Conservation (phyloP, 2,329 filamentous ascomycete genomes). For the Curvularia sp. region DNA sequence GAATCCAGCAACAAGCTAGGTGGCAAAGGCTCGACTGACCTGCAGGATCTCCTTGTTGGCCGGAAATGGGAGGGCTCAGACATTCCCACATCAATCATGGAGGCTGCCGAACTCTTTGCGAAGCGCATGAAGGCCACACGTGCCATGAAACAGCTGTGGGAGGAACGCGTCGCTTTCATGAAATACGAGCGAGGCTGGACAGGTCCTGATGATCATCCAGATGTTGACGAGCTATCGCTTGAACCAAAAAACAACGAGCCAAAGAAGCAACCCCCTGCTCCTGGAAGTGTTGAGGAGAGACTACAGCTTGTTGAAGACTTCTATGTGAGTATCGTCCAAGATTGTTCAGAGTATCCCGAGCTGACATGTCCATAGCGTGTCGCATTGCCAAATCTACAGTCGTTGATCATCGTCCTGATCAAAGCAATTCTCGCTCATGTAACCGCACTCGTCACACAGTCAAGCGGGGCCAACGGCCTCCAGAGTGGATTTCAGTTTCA, state of each 20-base stretch:
- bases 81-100: slow-evolving; percentile 91
- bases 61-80: slow-evolving; percentile 93
- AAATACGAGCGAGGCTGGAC: slow-evolving; percentile 93
- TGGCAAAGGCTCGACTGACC: slow-evolving; percentile 81
- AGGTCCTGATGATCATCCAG: slow-evolving; percentile 56
- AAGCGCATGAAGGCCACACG: slow-evolving; percentile 89
- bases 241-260: slow-evolving; percentile 43
- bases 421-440: slow-evolving; percentile 89
- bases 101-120: slow-evolving; percentile 92
- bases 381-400: slow-evolving; percentile 85
- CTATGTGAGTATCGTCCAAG: slow-evolving; percentile 69
- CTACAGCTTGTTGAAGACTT: slow-evolving; percentile 79
- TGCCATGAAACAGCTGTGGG: slow-evolving; percentile 91
- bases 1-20: slow-evolving; percentile 87
- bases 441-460: slow-evolving; percentile 76
- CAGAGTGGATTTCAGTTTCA: slow-evolving; percentile 57
- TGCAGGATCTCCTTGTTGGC: slow-evolving; percentile 81
- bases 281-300: slow-evolving; percentile 67
- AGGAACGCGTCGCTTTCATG: slow-evolving; percentile 88
- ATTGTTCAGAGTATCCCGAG: not conserved
- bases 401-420: slow-evolving; percentile 88
- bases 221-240: slow-evolving; percentile 53
- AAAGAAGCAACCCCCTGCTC: slow-evolving; percentile 50
- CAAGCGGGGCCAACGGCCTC: slow-evolving; percentile 57
- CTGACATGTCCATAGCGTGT: slow-evolving; percentile 64